Evolutionary conservation across 441 rosid genomes (phyloP).

Genomic region (Melastoma candidum): DNA sequence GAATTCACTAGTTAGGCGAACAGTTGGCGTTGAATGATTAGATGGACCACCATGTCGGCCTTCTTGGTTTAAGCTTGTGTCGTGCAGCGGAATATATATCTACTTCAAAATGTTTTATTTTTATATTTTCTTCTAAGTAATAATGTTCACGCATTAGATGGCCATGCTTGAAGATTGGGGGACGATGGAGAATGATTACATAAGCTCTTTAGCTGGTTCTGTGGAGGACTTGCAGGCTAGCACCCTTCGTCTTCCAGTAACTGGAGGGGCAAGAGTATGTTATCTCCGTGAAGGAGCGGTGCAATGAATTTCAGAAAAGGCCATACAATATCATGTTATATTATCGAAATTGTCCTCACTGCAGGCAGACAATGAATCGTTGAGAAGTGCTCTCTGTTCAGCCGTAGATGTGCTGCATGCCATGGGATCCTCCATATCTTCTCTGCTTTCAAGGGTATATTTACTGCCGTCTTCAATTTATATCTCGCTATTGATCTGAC

Average conservation of each 20-base stretch:
- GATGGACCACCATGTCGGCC: no score
- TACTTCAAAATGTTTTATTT: slow-evolving; percentile 19
- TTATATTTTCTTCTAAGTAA: slow-evolving; percentile 5
- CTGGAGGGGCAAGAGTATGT: slow-evolving; percentile 78
- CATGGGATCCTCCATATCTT: slow-evolving; percentile 68
- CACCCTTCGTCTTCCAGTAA: slow-evolving; percentile 84
- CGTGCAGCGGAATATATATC: not conserved
- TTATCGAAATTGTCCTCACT: no score
- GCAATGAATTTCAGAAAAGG: slow-evolving; percentile 10
- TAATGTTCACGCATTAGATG: slow-evolving; percentile 41
- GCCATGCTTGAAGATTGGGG: slow-evolving; percentile 78
- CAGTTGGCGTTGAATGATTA: no score
- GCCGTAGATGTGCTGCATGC: slow-evolving; percentile 90
- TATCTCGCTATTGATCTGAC: not conserved
- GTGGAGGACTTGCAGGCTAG: slow-evolving; percentile 81
- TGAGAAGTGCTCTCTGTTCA: slow-evolving; percentile 73
- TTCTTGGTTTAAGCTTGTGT: not conserved
- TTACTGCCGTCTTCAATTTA: not conserved
- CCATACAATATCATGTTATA: no score
- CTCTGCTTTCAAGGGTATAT: slow-evolving; percentile 54
- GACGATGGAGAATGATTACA: slow-evolving; percentile 67
- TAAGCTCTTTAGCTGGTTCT: slow-evolving; percentile 65
- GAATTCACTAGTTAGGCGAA: no score
- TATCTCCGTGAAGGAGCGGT: slow-evolving; percentile 6
- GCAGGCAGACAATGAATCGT: slow-evolving; percentile 69